A percentile compares a stretch with the other conserved stretches of the same genome.
These are phyloP conservation scores for Podaxis sp. DNA, from an alignment of 768 basidiomycete genomes.

Conservation along the genomic window DNA sequence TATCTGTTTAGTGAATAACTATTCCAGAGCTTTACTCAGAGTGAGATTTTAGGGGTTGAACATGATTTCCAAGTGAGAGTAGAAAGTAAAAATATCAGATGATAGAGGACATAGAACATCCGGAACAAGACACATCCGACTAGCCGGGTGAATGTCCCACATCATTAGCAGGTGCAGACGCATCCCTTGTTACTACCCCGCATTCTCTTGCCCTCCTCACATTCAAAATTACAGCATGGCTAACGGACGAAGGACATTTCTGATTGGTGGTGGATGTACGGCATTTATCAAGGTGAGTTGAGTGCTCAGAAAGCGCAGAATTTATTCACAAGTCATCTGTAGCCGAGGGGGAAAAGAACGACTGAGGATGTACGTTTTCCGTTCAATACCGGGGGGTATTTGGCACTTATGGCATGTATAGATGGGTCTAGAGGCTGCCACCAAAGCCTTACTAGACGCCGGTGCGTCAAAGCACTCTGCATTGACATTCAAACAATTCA, in stretches of 20 bases:
- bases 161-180: not conserved
- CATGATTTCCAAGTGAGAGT: not conserved
- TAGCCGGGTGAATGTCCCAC: not conserved
- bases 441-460: slow-evolving; percentile 84
- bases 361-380: slow-evolving; percentile 61
- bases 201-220: not conserved
- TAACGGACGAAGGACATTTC: slow-evolving; percentile 46
- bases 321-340: slow-evolving; percentile 10
- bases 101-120: not conserved
- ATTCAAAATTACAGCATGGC: slow-evolving; percentile 22
- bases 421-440: slow-evolving; percentile 87
- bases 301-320: not conserved
- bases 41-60: not conserved
- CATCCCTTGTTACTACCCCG: not conserved
- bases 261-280: slow-evolving; percentile 72
- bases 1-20: slow-evolving; percentile 40
- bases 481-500: not conserved
- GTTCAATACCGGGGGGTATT: not conserved
- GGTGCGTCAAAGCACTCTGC: slow-evolving; percentile 32
- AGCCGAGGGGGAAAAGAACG: slow-evolving; percentile 63
- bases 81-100: not conserved
- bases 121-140: not conserved
- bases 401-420: slow-evolving; percentile 21
- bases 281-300: slow-evolving; percentile 69
- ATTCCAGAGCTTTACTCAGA: not conserved